Evolutionary conservation across 768 basidiomycete species (phyloP).

Genomic region (Tephrocybe sp.): DNA sequence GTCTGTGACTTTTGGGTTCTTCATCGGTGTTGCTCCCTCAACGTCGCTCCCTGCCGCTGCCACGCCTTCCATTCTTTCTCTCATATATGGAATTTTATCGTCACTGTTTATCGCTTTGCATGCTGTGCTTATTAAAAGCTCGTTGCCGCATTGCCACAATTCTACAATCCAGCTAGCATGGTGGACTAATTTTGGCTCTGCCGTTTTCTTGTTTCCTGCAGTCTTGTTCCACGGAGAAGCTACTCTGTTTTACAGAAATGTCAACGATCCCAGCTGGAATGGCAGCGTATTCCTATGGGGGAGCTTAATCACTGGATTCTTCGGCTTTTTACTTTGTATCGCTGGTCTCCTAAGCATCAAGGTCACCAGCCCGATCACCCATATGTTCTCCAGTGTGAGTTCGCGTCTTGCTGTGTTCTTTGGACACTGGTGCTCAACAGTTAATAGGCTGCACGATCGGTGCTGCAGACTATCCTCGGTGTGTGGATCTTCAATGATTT

Average conservation of each 20-base stretch:
- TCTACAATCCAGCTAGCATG: constrained; percentile 74
- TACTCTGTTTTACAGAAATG: constrained; percentile 34
- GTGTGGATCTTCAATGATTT: constrained; percentile 76
- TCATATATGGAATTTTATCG: constrained; percentile 69
- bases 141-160: constrained; percentile 64
- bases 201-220: constrained; percentile 60
- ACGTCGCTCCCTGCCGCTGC: constrained; percentile 35
- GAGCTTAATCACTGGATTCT: constrained; percentile 65
- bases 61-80: constrained; percentile 51
- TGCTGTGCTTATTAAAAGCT: constrained; percentile 71
- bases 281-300: constrained; percentile 60
- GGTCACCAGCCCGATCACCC: constrained; percentile 79
- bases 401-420: constrained; percentile 4
- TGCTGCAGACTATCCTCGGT: constrained; percentile 79
- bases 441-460: constrained; percentile 71
- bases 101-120: constrained; percentile 76
- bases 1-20: constrained; percentile 72
- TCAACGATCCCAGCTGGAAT: constrained; percentile 39
- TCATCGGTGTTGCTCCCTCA: constrained; percentile 68
- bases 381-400: constrained; percentile 80
- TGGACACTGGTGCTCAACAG: constrained; percentile 11
- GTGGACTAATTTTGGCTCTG: constrained; percentile 76
- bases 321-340: constrained; percentile 78
- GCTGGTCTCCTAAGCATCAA: constrained; percentile 80
- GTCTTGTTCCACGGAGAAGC: constrained; percentile 57